Conservation (phyloP, 2,329 filamentous ascomycete species). For the Neurospora sp. region DNA sequence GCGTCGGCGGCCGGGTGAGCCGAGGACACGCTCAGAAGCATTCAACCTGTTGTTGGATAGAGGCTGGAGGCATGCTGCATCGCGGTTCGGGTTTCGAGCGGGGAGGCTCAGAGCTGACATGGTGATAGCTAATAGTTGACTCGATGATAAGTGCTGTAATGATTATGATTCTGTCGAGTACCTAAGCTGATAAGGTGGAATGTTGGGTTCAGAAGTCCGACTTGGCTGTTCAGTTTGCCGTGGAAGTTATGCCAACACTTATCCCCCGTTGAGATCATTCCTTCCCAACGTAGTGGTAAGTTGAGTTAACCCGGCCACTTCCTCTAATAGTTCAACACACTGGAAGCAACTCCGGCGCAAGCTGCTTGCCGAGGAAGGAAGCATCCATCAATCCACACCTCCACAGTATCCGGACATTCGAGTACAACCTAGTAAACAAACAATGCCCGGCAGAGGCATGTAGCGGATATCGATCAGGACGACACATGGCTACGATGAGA, state of each 20-base stretch:
- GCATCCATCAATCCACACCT: not conserved
- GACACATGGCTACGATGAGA: too few species aligned
- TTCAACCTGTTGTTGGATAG: not conserved
- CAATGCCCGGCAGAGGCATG: not conserved
- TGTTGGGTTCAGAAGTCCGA: not conserved
- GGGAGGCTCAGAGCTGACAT: constrained; percentile 11
- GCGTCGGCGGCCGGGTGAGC: constrained; percentile 7
- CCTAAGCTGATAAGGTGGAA: not conserved
- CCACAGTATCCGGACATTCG: not conserved
- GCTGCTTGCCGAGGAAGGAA: not conserved
- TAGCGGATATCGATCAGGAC: not conserved
- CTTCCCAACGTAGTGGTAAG: not conserved
- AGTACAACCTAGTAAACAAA: not conserved
- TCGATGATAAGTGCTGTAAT: too few species aligned
- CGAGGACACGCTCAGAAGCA: not conserved
- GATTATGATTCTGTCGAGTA: not conserved
- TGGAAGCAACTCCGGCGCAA: not conserved
- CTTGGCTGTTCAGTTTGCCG: not conserved
- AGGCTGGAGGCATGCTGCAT: not conserved
- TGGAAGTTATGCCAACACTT: too few species aligned
- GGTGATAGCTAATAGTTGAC: not conserved
- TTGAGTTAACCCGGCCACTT: too few species aligned
- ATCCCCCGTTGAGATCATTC: not conserved
- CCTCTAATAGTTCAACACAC: not conserved
- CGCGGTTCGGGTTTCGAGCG: constrained; percentile 4